A percentile compares a stretch with the other conserved stretches of the same genome.
Conservation (phyloP, 371 early-diverging fungal species). For the Haplosporangium sp. region DNA sequence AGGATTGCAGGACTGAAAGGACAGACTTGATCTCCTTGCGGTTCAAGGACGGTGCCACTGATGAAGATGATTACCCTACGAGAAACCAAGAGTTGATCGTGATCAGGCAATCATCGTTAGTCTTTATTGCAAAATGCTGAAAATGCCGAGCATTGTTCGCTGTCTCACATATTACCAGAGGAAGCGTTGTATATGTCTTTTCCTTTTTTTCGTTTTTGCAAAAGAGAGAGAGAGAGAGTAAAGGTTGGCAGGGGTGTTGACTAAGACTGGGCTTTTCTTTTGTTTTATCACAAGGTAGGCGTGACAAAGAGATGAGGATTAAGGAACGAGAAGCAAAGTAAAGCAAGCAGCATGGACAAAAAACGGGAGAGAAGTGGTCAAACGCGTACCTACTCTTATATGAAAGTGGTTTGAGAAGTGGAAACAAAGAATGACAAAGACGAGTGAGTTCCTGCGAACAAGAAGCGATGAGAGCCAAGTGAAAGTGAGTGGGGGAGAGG, state of each 20-base stretch:
- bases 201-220: too few species aligned
- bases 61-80: background rate
- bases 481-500: slow-evolving; percentile 1
- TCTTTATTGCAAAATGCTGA: too few species aligned
- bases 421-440: slow-evolving; percentile 7
- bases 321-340: too few species aligned
- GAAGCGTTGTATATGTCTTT: too few species aligned
- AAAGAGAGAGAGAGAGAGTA: too few species aligned
- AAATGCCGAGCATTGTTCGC: too few species aligned
- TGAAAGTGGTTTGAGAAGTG: background rate
- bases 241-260: too few species aligned
- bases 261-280: too few species aligned
- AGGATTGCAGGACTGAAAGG: slow-evolving; percentile 9
- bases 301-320: too few species aligned
- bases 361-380: background rate
- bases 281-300: too few species aligned
- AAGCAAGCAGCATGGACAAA: background rate
- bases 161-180: too few species aligned
- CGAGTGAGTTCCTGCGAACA: background rate
- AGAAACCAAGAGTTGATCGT: slow-evolving; percentile 5
- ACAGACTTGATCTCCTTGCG: slow-evolving; percentile 21
- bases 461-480: slow-evolving; percentile 1
- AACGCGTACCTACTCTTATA: background rate
- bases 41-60: slow-evolving; percentile 2
- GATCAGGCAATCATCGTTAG: background rate